Base-by-base conservation (phyloP, 805 yeast genomes). In the Candida chauliodis region DNA sequence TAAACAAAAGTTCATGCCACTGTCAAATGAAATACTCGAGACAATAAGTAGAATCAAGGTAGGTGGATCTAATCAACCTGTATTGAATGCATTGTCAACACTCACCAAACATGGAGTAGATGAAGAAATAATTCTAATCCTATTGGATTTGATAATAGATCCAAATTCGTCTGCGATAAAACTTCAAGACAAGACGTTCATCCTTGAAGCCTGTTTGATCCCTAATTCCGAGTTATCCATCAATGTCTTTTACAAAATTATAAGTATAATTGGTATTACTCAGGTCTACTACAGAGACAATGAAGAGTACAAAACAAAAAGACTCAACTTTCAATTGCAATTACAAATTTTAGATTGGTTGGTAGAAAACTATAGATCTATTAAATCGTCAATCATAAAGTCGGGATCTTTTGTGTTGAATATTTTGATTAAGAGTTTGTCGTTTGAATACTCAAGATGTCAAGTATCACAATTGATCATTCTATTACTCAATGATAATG, bases 361-460 rank as follows among this genome's bases (percentile, higher is more conserved):
- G 5, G 31, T 51, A 8, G 41, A 46, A 4, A 45, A 47, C 9
- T 30, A 55, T 17, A 52, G 46, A 30, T 40, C 42, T 8, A 51
- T 56, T 40, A 50, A 47, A 3, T 11, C 22, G 2, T 37, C 43
- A 8, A 36, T 42, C 1, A 46, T 40, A 30, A 34, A 38, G 13
- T 38, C 42, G 5, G 40, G 53, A 8, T 36, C 41, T 10, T 27
- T 40, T 23, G 21, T 51, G 16, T 19, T 44, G 8, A 51, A 58
- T 1, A 38, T 56, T 2, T 39, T 58, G 8, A 43, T 55, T 28
- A 48, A 52, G 18, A 34, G 45, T 11, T 36, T 58, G 8, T 50
- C 54, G 3, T 58, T 46, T 40, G 62, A 57, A 36, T 58, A 35
- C 31, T 51, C 46, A 49, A 40, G 63, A 29, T 54, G 46, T 3